Conservation (phyloP, 1,284 basidiomycete genomes). For the Trametes sp. region DNA sequence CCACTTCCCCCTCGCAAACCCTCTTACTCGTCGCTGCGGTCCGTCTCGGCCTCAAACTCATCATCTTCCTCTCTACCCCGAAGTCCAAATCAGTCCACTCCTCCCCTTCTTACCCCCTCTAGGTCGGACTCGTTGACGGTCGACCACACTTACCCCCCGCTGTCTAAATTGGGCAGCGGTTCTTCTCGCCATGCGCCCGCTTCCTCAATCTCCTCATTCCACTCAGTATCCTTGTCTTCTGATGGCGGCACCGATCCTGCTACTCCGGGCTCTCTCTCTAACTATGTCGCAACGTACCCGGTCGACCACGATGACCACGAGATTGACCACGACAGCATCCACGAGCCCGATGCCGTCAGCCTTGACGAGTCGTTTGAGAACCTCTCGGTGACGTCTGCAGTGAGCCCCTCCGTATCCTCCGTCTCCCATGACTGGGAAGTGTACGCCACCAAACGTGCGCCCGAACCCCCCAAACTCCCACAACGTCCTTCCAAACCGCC, state of each 20-base stretch:
- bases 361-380: constrained; percentile 77
- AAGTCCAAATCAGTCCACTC: constrained; percentile 25
- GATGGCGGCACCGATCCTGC: constrained; percentile 57
- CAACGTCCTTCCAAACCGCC: constrained; percentile 50
- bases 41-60: constrained; percentile 47
- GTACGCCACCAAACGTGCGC: constrained; percentile 37
- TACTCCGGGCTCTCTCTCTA: constrained; percentile 52
- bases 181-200: constrained; percentile 59
- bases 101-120: constrained; percentile 7
- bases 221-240: constrained; percentile 81
- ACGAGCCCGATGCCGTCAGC: constrained; percentile 61
- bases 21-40: constrained; percentile 57
- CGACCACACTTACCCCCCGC: constrained; percentile 66
- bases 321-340: constrained; percentile 32
- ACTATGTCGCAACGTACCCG: constrained; percentile 56
- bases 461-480: constrained; percentile 61
- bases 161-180: constrained; percentile 46
- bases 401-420: constrained; percentile 38
- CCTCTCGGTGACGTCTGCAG: constrained; percentile 52
- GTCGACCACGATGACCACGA: constrained; percentile 49
- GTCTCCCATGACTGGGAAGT: constrained; percentile 42
- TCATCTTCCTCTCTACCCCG: constrained; percentile 36
- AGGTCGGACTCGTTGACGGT: constrained; percentile 53
- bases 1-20: constrained; percentile 73
- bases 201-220: constrained; percentile 81